Conservation (phyloP, 2,329 filamentous ascomycete species). For the Didymella exigua region DNA sequence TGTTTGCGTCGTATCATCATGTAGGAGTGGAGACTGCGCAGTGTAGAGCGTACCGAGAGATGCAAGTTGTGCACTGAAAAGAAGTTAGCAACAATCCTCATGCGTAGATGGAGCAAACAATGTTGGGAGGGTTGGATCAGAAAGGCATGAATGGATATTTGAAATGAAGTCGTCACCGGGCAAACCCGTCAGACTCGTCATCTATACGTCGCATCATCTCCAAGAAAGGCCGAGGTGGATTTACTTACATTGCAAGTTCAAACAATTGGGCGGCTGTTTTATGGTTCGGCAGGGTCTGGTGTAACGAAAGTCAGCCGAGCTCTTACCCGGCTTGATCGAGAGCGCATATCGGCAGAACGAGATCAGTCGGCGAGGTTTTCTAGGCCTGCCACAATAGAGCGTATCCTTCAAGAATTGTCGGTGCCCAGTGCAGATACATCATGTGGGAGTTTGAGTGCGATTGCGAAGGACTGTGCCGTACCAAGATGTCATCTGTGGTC, state of each 20-base stretch:
- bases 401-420: slow-evolving; percentile 83
- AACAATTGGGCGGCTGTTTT: background rate
- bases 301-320: slow-evolving; percentile 15
- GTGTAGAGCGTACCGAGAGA: slow-evolving; percentile 25
- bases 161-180: slow-evolving; percentile 69
- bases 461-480: slow-evolving; percentile 26
- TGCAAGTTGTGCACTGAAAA: slow-evolving; percentile 14
- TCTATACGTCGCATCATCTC: slow-evolving; percentile 61
- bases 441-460: slow-evolving; percentile 49
- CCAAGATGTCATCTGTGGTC: slow-evolving; percentile 14
- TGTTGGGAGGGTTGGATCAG: slow-evolving; percentile 24
- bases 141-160: slow-evolving; percentile 72
- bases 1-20: slow-evolving; percentile 83
- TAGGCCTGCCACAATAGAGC: slow-evolving; percentile 96
- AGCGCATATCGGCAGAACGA: slow-evolving; percentile 5
- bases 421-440: slow-evolving; percentile 99
- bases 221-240: slow-evolving; percentile 11
- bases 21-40: slow-evolving; percentile 4
- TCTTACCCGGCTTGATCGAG: background rate
- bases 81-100: slow-evolving; percentile 11
- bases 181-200: slow-evolving; percentile 79
- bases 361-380: slow-evolving; percentile 99
- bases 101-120: slow-evolving; percentile 3
- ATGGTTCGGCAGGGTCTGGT: background rate
- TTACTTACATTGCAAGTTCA: slow-evolving; percentile 26